Evolutionary conservation across 805 yeast genomes (phyloP), one percentile per base, ranked within the genome.

Genomic region (Sungouiozyma ichnusensis): DNA sequence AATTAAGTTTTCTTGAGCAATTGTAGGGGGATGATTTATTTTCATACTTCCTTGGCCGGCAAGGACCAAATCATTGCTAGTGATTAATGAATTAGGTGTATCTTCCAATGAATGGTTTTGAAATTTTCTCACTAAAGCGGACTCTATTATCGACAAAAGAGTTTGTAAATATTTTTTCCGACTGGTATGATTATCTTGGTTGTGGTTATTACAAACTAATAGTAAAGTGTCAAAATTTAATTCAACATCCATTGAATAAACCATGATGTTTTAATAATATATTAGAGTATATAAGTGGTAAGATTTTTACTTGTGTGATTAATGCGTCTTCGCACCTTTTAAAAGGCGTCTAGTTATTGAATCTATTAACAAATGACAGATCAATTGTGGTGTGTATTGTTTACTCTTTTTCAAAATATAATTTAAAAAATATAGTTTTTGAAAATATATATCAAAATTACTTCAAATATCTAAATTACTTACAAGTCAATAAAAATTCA

Each of bases 31-130:
- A n/a, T 47, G 48, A 24, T 44, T 39, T 6, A 55, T 50, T 40
- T 52, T 54, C 16, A 55, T 48, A 35, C 55, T 50, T 5, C 58
- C 58, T 38, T 55, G 55, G 1, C 60, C 60, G 14, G 52, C 57
- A 14, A 47, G 40, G 8, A 53, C 20, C 15, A 54, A 39, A 20
- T 47, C 48, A 8, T 24, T 18, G 3, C 16, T 6, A 3, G 38
- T 35, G 15, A 45, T 15, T 6, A 15, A 7, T 44, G 42, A 6
- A 33, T 18, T 29, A 27, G 38, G 4, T n/a, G 14, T 5, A 7
- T 4, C 19, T 34, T 11, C 29, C 14, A 33, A 33, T 27, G 34
- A 33, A 17, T 15, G 31, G n/a, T 35, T 32, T 20, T 29, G 20
- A n/a, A 41, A 14, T 27, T 36, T 48, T 16, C 44, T 46, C 15